Evolutionary conservation across 208 protist genomes (phyloP), one percentile per base, ranked within the genome.

Genomic region (Wallacemonas sp.): DNA sequence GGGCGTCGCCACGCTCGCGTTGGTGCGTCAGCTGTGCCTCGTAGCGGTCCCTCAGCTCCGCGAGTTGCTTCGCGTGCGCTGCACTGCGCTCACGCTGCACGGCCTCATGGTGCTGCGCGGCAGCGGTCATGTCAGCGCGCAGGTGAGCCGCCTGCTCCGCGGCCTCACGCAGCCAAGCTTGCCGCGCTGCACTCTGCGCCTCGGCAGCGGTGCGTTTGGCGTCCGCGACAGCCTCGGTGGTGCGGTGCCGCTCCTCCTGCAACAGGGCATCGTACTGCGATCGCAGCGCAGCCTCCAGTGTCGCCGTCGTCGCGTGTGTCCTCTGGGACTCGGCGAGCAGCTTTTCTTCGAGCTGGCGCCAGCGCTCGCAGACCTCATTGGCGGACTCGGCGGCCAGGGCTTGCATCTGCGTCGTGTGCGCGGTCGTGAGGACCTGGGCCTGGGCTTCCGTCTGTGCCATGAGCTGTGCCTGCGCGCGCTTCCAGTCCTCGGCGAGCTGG

Each of bases 11-110:
- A 1, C 25, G 11, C 2, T 59, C 25, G 1, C 52, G n/a, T 44
- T 74, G 72, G 36, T 67, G 63, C 1, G 62, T 67, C 4, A 61
- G 57, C 45, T 65, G 77, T n/a, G 59, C 61, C 18, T 73, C 67
- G 61, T 59, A 74, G 23, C 48, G 67, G 42, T 26, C 8, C 23
- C 61, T 65, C 33, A 81, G 61, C 22, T 52, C 70, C 2, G 25
- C 61, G 20, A 57, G 5, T 20, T 39, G 45, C 29, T 52, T 50
- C 20, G 31, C 45, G 61, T 67, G 10, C 29, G 50, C 29, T 29
- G 39, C 31, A 41, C 39, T 33, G 42, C 32, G 23, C 25, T 65
- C 31, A 57, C 55, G 61, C 32, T 62, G 22, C 49, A 70, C 48
- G 18, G 54, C 63, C n/a, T 45, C 54, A 14, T 68, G 32, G 20